phyloP scores from a whole-genome alignment of 805 yeast genomes.

The Yamadazyma sp. region DNA sequence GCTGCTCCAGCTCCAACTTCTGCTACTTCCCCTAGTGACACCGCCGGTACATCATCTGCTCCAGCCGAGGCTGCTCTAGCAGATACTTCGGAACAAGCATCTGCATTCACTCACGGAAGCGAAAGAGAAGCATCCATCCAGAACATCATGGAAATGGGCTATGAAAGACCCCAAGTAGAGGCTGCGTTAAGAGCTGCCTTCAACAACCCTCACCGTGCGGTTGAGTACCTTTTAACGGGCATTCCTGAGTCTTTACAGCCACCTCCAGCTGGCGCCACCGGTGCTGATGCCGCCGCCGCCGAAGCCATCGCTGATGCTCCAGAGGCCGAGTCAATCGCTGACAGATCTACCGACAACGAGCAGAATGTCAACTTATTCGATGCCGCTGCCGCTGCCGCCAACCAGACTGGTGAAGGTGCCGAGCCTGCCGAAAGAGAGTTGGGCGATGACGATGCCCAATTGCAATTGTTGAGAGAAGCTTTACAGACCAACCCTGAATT shows the following conservation, averaged over 20 bases:
- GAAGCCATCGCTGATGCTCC: constrained; percentile 11
- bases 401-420: constrained; percentile 23
- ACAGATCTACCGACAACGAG: constrained; percentile 19
- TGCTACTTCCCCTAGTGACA: constrained; percentile 20
- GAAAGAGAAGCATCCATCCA: constrained; percentile 76
- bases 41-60: constrained; percentile 18
- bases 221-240: constrained; percentile 89
- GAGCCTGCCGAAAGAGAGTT: constrained; percentile 33
- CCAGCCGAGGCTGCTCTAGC: constrained; percentile 6
- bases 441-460: constrained; percentile 46
- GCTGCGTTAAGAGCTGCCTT: constrained; percentile 91
- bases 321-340: constrained; percentile 22
- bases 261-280: constrained; percentile 19
- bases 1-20: constrained; percentile 16
- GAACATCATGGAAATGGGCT: constrained; percentile 95
- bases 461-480: constrained; percentile 65
- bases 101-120: constrained; percentile 70
- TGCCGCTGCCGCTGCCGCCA: constrained; percentile 38
- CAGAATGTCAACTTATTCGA: constrained; percentile 53
- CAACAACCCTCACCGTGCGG: constrained; percentile 97
- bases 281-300: constrained; percentile 10
- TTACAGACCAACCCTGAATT: constrained; percentile 85
- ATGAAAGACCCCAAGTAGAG: constrained; percentile 82
- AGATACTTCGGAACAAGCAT: constrained; percentile 22
- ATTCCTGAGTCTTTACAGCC: constrained; percentile 65